Evolutionary conservation across 2,329 filamentous ascomycete species (phyloP).

Genomic region (Nigrospora sphaerica): DNA sequence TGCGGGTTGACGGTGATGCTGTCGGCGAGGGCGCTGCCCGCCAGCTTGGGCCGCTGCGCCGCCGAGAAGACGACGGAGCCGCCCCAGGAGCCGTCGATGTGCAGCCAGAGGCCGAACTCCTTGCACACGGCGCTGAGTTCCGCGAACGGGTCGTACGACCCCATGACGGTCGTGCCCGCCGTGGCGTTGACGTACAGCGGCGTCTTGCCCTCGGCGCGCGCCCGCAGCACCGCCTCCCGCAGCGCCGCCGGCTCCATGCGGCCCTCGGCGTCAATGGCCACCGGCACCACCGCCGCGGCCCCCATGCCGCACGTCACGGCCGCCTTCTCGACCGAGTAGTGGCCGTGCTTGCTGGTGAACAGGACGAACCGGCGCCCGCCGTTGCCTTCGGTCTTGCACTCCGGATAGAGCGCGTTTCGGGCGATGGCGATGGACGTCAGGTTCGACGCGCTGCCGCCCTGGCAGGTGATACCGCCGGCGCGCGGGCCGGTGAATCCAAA

Average conservation of each 20-base stretch:
- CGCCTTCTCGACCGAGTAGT: constrained; percentile 92
- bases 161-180: constrained; percentile 87
- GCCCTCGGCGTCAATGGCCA: constrained; percentile 67
- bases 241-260: constrained; percentile 64
- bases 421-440: constrained; percentile 66
- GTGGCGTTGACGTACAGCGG: constrained; percentile 95
- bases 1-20: constrained; percentile 87
- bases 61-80: constrained; percentile 72
- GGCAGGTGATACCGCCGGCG: constrained; percentile 52
- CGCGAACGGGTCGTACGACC: constrained; percentile 76
- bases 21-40: constrained; percentile 67
- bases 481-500: constrained; percentile 68
- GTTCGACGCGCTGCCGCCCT: constrained; percentile 67
- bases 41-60: constrained; percentile 56
- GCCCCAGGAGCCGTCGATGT: constrained; percentile 90
- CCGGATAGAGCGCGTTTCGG: constrained; percentile 76
- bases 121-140: constrained; percentile 65
- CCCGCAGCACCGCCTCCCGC: constrained; percentile 51
- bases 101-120: constrained; percentile 74
- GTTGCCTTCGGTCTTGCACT: constrained; percentile 69
- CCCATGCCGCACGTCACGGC: constrained; percentile 88
- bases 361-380: constrained; percentile 61
- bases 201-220: constrained; percentile 62
- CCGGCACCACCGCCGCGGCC: constrained; percentile 60
- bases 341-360: constrained; percentile 84